Base-by-base conservation (phyloP, 345 rosid species). In the Pseudoturritis turrita region DNA sequence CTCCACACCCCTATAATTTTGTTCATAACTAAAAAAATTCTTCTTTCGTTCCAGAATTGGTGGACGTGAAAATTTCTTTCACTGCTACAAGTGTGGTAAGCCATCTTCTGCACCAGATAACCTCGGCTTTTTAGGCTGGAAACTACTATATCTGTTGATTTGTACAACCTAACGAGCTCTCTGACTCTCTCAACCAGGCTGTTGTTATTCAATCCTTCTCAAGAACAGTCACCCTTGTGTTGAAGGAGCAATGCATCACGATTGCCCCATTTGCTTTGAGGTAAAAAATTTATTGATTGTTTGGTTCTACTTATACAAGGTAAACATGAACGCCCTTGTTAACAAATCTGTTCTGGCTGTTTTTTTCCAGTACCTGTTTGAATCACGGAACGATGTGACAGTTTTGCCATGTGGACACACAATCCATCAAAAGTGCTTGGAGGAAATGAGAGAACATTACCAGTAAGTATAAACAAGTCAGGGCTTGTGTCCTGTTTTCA, bases 231-330 rank as follows among this genome's bases (percentile, higher is more conserved):
- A 93, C 70, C 89, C 89, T 25, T 93, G 97, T 43, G 87, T 93
- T n/a, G 98, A 93, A 75, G 89, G 97, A 54, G 98, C 98, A n/a
- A 90, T 93, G 98, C 98, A 90, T 74, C 98, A 88, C 18, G 90
- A 90, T 44, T 93, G 98, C 49, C 96, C 97, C 13, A 88, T 93
- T 57, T 93, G 98, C 70, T 93, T 88, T 53, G 98, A 93, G 97
- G 98, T 93, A 77, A 43, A 23, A 39, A 17, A 13, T 2, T 49
- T 45, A 6, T 6, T 53, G 22, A 7, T 3, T 5, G 28, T 62
- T 6, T 26, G 19, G n/a, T 21, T 63, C 33, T 8, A 45, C 59
- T 43, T 53, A 26, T 33, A 10, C 45, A 26, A 5, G 0, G 35
- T 44, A 25, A 44, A 11, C 12, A 21, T 45, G 58, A 70, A 7